Evolutionary conservation across 257 asterid genomes (phyloP).

Genomic region (Solanum sparsipilum): DNA sequence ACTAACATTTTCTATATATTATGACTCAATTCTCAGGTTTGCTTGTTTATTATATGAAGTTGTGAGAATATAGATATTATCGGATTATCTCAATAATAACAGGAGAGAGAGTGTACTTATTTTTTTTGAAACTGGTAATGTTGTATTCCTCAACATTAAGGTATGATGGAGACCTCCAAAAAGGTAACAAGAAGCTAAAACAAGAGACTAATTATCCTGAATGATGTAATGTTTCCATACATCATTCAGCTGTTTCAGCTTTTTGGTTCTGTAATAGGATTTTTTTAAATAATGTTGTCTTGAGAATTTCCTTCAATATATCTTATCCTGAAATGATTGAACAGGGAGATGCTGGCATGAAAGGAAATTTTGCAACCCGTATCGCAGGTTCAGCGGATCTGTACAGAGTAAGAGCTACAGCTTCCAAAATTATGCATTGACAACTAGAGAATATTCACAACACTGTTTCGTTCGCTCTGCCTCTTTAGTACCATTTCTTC

Average conservation of each 20-base stretch:
- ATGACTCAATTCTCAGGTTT: background rate
- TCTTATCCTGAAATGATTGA: background rate
- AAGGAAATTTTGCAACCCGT: constrained; percentile 81
- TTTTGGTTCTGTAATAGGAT: background rate
- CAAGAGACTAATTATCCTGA: background rate
- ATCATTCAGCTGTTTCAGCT: background rate
- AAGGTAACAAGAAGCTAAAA: background rate
- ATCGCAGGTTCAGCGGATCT: constrained; percentile 90
- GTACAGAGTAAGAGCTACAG: constrained; percentile 44
- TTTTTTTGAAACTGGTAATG: background rate
- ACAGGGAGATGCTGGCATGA: constrained; percentile 85
- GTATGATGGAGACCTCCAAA: background rate
- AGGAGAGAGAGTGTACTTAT: background rate
- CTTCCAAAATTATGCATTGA: background rate
- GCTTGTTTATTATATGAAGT: background rate
- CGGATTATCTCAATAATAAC: background rate
- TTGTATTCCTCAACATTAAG: background rate
- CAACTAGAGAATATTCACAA: background rate
- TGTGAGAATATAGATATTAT: background rate
- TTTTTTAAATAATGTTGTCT: background rate
- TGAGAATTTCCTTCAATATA: background rate
- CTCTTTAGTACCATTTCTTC: background rate
- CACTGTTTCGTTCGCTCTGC: background rate
- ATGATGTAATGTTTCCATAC: background rate
- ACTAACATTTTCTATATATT: background rate